Conservation (phyloP, 805 yeast genomes). For the Lipomyces yamadae region DNA sequence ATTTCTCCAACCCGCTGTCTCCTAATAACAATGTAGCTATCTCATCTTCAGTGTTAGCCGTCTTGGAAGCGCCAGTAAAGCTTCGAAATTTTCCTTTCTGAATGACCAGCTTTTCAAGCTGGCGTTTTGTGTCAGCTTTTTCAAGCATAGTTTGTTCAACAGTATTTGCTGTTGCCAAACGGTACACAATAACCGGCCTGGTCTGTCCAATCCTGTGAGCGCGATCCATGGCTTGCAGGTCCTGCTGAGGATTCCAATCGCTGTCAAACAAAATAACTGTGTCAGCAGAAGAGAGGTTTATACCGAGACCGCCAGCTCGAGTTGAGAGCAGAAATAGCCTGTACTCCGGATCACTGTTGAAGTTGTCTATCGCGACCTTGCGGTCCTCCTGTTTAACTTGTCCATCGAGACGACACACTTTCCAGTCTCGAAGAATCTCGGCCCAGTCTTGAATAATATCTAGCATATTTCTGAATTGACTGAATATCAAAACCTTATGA, state of each 20-base stretch:
- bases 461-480: constrained; percentile 84
- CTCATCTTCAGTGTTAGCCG: constrained; percentile 21
- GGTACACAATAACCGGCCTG: constrained; percentile 78
- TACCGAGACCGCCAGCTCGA: constrained; percentile 93
- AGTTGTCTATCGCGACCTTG: constrained; percentile 62
- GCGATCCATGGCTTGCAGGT: constrained; percentile 93
- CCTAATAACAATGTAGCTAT: constrained; percentile 21
- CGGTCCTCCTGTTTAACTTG: constrained; percentile 67
- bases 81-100: constrained; percentile 38
- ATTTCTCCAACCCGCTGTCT: constrained; percentile 24
- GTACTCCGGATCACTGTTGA: constrained; percentile 46
- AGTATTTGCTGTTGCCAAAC: constrained; percentile 77
- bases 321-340: constrained; percentile 80
- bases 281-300: constrained; percentile 84
- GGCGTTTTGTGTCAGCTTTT: constrained; percentile 78
- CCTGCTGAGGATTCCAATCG: constrained; percentile 98
- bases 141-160: constrained; percentile 82
- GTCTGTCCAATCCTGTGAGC: constrained; percentile 92
- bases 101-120: constrained; percentile 71
- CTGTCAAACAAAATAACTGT: constrained; percentile 88
- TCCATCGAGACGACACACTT: constrained; percentile 75
- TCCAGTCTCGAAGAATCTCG: constrained; percentile 50
- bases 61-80: constrained; percentile 4
- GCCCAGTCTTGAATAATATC: constrained; percentile 82
- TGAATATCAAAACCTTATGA: constrained; percentile 80